Base-by-base conservation (phyloP, 1,284 basidiomycete genomes). In the Ganoderma leucocontextum region DNA sequence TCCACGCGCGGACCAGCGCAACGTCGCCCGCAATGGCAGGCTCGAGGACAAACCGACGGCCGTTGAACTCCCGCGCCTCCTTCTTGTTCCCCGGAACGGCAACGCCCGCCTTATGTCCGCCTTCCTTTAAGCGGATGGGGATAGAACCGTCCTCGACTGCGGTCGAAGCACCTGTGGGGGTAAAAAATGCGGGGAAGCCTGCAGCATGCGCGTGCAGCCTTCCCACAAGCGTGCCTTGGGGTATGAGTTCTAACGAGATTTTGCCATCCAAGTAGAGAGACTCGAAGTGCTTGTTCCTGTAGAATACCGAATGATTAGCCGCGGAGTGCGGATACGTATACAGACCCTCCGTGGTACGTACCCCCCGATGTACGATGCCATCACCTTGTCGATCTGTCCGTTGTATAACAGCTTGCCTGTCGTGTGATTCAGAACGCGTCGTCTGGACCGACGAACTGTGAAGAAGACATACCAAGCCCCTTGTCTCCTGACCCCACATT, bases 101-200 rank as follows among this genome's bases (percentile, higher is more conserved):
- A 60, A 96, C 83, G 15, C 91, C 91, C 5, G 85, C 85, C 35
- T 83, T 81, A 67, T 88, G 83, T 19, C 92, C 91, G 47, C 91
- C 91, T 49, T 86, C 82, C 52, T 92, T 90, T 75, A 93, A 93
- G 38, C 90, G 85, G 72, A 91, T 86, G 39, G 95, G 94, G 76
- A 96, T 95, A 4, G 84, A 79, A 19, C 92, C 92, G 69, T 85
- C 85, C 82, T 96, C 94, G 15, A 96, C 88, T 7, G 93, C 91
- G n/a, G 95, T 96, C 19, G 87, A 89, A n/a, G 93, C 94, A 57
- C 97, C 97, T 2, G 96, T 98, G 5, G 96, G 95, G 5, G 96
- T 99, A 82, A 88, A 99, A 85, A 99, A 97, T 12, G 95, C 97
- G 7, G 97, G 97, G 74, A 98, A 97, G 66, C 97, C 97, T 29